These are phyloP conservation scores for Colletotrichum eremochloae DNA, from an alignment of 2,329 filamentous ascomycete genomes.

Conservation along the genomic window DNA sequence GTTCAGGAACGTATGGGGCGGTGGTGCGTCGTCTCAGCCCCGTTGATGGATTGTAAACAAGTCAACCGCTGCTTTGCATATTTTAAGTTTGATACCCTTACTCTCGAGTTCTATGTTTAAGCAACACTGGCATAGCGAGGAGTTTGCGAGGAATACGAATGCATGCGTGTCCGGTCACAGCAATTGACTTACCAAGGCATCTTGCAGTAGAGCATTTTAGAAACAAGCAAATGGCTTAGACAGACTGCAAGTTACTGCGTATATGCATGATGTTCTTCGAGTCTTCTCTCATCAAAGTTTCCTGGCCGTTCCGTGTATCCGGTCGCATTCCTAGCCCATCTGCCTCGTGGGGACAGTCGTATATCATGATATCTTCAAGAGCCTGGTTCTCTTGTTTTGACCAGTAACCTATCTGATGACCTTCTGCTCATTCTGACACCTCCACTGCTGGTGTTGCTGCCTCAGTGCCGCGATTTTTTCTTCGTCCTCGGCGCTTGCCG, in stretches of 20 bases:
- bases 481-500: slow-evolving; percentile 54
- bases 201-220: background rate
- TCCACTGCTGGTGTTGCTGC: background rate
- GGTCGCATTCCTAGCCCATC: background rate
- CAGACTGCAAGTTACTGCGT: too few species aligned
- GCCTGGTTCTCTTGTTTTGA: background rate
- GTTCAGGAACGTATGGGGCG: slow-evolving; percentile 62
- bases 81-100: slow-evolving; percentile 40
- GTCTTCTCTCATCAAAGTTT: background rate
- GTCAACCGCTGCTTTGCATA: slow-evolving; percentile 19
- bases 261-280: background rate
- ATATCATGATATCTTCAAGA: background rate
- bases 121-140: slow-evolving; percentile 47
- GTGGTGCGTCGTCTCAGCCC: slow-evolving; percentile 21
- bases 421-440: background rate
- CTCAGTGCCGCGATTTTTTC: slow-evolving; percentile 12
- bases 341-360: background rate
- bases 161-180: slow-evolving; percentile 6
- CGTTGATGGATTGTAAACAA: slow-evolving; percentile 7
- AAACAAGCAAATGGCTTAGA: background rate
- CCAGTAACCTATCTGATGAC: slow-evolving; percentile 1
- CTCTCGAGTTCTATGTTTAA: slow-evolving; percentile 38
- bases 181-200: background rate
- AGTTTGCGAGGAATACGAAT: slow-evolving; percentile 43
- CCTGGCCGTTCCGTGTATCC: background rate